Evolutionary conservation across 176 grass and related monocot species (phyloP).

Genomic region (Carex kokanica): DNA sequence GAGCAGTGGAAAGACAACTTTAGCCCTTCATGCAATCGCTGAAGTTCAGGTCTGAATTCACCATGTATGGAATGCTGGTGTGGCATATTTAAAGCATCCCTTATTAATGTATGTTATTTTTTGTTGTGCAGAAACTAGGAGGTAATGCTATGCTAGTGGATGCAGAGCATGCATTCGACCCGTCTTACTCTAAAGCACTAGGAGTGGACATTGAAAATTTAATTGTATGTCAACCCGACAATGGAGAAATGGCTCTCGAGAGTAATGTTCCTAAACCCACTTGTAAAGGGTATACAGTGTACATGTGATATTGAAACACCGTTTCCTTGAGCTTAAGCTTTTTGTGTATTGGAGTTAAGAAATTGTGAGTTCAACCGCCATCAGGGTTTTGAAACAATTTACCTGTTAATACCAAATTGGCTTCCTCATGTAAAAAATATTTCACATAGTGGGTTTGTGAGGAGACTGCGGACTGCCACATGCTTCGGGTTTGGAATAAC

Average conservation of each 20-base stretch:
- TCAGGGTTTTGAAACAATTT: not conserved
- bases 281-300: not conserved
- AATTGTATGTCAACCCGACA: constrained; percentile 96
- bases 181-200: constrained; percentile 86
- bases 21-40: constrained; percentile 96
- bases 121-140: constrained; percentile 74
- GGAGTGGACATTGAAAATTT: constrained; percentile 99
- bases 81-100: not conserved
- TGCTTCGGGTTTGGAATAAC: no score
- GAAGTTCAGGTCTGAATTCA: constrained; percentile 71
- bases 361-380: not conserved
- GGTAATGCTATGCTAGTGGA: constrained; percentile 98
- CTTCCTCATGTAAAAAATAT: not conserved
- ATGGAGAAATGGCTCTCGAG: constrained; percentile 98
- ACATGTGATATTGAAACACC: not conserved
- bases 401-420: not conserved
- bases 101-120: constrained; percentile 5
- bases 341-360: not conserved
- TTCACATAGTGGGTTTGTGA: not conserved
- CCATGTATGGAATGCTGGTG: constrained; percentile 9
- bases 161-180: constrained; percentile 98
- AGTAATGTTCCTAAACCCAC: constrained; percentile 50
- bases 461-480: not conserved
- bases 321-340: not conserved
- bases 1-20: constrained; percentile 94